Evolutionary conservation across 768 basidiomycete species (phyloP).

Genomic region (Boletellus ananiceps): DNA sequence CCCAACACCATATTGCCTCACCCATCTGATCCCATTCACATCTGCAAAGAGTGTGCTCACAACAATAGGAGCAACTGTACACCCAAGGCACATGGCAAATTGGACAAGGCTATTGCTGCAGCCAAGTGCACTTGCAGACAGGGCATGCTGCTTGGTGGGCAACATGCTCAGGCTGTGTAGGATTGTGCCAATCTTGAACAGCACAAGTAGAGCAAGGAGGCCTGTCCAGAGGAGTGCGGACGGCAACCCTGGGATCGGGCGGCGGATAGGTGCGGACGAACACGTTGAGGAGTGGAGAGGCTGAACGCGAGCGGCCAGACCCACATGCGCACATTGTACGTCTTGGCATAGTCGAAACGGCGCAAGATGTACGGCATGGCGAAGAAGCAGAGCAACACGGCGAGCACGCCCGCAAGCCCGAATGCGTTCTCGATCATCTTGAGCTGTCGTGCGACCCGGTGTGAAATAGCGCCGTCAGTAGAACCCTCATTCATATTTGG

Average conservation of each 20-base stretch:
- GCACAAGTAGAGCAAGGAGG: constrained; percentile 37
- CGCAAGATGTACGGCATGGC: constrained; percentile 51
- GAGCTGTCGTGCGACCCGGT: constrained; percentile 30
- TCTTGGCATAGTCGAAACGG: constrained; percentile 40
- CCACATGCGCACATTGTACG: constrained; percentile 50
- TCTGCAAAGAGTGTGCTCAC: constrained; percentile 34
- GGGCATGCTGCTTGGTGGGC: constrained; percentile 49
- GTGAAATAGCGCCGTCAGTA: too few relatives aligned
- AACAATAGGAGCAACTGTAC: constrained; percentile 51
- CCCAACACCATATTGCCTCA: background rate
- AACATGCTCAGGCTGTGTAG: constrained; percentile 53
- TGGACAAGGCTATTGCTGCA: constrained; percentile 59
- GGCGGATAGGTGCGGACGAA: constrained; percentile 34
- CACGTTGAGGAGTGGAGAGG: constrained; percentile 44
- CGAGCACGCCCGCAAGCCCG: constrained; percentile 45
- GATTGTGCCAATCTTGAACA: constrained; percentile 27
- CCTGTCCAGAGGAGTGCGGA: constrained; percentile 43
- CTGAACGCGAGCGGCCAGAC: constrained; percentile 52
- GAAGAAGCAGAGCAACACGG: constrained; percentile 46
- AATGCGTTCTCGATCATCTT: constrained; percentile 55
- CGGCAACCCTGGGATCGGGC: background rate
- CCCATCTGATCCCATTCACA: constrained; percentile 14
- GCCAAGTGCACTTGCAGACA: constrained; percentile 45
- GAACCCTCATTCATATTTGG: background rate
- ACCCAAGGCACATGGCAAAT: constrained; percentile 49